Evolutionary conservation across 768 basidiomycete genomes (phyloP).

Genomic region (Paxillus ammoniavirescens): DNA sequence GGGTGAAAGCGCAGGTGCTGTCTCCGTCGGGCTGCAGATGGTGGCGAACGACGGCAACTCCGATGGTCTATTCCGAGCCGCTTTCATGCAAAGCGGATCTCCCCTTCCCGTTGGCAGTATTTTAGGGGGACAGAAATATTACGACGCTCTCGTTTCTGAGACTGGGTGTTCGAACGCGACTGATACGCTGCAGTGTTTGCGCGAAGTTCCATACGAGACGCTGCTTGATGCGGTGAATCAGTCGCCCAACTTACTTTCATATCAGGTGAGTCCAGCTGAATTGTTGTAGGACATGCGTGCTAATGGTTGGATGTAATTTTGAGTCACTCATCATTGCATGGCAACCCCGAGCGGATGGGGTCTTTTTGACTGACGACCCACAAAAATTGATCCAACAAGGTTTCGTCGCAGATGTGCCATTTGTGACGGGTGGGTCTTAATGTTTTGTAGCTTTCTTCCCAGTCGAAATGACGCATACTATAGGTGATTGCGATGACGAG

Average conservation of each 20-base stretch:
- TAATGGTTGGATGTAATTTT: no score
- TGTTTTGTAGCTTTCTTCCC: no score
- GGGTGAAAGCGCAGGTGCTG: conserved; percentile 41
- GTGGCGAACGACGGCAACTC: conserved; percentile 22
- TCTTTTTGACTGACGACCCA: no score
- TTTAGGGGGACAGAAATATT: conserved; percentile 22
- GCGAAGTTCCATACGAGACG: conserved; percentile 25
- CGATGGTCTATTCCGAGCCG: conserved; percentile 25
- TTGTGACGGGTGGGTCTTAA: no score
- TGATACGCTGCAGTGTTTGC: conserved; percentile 35
- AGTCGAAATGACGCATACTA: no score
- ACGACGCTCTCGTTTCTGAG: conserved; percentile 28
- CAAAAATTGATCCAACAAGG: no score
- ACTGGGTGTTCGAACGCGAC: conserved; percentile 28
- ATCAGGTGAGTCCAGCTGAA: conserved; percentile 22
- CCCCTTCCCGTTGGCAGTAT: conserved; percentile 25
- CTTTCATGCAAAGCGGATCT: conserved; percentile 42
- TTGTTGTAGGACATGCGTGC: no score
- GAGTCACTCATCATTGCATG: no score
- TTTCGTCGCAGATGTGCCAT: no score
- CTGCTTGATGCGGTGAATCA: conserved; percentile 33
- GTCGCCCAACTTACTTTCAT: conserved; percentile 30
- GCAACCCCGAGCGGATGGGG: no score
- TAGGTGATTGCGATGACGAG: no score
- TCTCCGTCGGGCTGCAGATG: conserved; percentile 30